A percentile compares a stretch with the other conserved stretches of the same genome.
phyloP scores from a whole-genome alignment of 2,329 filamentous ascomycete species.

The Penicillium brevicompactum region DNA sequence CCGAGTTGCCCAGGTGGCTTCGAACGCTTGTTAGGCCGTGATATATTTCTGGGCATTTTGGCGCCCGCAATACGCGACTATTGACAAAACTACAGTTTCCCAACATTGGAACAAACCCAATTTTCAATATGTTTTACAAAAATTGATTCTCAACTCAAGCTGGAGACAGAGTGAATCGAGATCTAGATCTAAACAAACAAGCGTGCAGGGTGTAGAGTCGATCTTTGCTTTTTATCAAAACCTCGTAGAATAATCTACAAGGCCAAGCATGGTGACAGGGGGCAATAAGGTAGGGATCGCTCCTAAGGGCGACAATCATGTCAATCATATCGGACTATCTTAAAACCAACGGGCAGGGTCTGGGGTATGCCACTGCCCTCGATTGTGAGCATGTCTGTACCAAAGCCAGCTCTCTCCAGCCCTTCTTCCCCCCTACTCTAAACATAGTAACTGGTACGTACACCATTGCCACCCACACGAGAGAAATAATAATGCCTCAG shows the following conservation, averaged over 20 bases:
- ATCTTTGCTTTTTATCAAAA: constrained; percentile 14
- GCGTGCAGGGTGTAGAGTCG: constrained; percentile 13
- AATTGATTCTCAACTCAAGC: no score
- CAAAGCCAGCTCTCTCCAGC: not conserved
- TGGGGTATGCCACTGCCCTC: not conserved
- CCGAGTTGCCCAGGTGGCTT: not conserved
- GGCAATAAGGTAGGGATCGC: constrained; percentile 26
- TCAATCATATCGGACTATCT: constrained; percentile 27
- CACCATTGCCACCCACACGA: not conserved
- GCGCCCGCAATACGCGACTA: no score
- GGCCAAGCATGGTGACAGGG: constrained; percentile 24
- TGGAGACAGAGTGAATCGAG: not conserved
- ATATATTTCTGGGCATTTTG: not conserved
- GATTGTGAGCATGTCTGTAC: not conserved
- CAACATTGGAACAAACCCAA: no score
- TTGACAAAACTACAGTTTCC: not conserved
- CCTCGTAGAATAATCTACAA: constrained; percentile 12
- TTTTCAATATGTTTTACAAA: no score
- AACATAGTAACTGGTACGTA: not conserved
- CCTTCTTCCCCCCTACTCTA: not conserved
- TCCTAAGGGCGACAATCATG: constrained; percentile 21
- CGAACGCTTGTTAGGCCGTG: not conserved
- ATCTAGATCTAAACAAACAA: not conserved
- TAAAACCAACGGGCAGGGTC: not conserved
- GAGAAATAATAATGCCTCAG: not conserved